Percentiles rank a stretch among this genome's conserved stretches.
Evolutionary conservation across 805 yeast genomes (phyloP).

Genomic region (Candida corydali): DNA sequence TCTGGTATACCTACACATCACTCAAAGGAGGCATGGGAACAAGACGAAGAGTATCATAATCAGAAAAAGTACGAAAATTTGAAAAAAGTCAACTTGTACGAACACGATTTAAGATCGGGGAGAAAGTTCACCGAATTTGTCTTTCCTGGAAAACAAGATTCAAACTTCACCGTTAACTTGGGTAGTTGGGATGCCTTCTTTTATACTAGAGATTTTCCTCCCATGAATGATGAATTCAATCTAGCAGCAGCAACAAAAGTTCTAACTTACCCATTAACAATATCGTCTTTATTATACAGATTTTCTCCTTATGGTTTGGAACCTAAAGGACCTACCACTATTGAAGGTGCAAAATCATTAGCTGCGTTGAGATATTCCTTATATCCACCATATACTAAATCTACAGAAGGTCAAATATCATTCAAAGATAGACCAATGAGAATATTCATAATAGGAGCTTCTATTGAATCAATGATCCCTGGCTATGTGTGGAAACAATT

Average conservation of each 20-base stretch:
- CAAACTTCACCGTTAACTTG: constrained; percentile 72
- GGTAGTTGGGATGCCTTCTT: constrained; percentile 89
- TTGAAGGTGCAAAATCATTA: constrained; percentile 90
- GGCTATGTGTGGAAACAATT: constrained; percentile 95
- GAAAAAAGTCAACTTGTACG: constrained; percentile 85
- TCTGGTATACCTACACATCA: constrained; percentile 98
- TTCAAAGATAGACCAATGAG: constrained; percentile 86
- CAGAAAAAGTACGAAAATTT: constrained; percentile 65
- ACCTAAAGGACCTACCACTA: constrained; percentile 82
- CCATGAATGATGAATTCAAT: constrained; percentile 97
- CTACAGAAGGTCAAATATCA: constrained; percentile 47
- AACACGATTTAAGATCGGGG: constrained; percentile 92
- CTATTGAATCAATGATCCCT: constrained; percentile 91
- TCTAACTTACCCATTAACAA: constrained; percentile 88
- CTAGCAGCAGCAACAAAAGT: constrained; percentile 93
- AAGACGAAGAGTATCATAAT: constrained; percentile 68
- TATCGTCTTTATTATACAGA: constrained; percentile 78
- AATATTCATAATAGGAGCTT: constrained; percentile 83
- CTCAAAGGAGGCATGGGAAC: constrained; percentile 82
- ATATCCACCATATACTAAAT: constrained; percentile 55
- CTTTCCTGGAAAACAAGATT: constrained; percentile 77
- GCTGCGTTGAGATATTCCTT: constrained; percentile 90
- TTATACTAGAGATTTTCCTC: constrained; percentile 86
- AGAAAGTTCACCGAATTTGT: constrained; percentile 94
- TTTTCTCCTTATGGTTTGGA: constrained; percentile 77